phyloP scores from a whole-genome alignment of 257 asterid species.

The Ilex aquifolium region DNA sequence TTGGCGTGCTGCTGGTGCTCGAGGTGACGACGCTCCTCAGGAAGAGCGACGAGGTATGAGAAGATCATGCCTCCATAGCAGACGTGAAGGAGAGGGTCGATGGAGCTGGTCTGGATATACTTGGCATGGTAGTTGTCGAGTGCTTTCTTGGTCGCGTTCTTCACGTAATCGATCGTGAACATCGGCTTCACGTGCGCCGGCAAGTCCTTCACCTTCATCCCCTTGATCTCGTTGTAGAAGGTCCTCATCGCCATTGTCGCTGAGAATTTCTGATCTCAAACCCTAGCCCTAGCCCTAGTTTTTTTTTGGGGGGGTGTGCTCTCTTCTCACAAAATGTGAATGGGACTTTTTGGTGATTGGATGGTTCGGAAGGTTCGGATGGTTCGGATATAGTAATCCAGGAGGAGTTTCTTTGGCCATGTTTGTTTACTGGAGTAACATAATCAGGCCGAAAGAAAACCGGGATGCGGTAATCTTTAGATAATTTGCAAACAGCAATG shows the following conservation, averaged over 20 bases:
- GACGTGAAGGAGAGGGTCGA: conserved; percentile 62
- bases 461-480: too few relatives aligned
- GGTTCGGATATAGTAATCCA: too few relatives aligned
- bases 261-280: conserved; percentile 17
- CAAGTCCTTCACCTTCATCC: conserved; percentile 72
- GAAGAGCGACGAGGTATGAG: conserved; percentile 85
- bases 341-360: too few relatives aligned
- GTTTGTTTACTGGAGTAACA: too few relatives aligned
- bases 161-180: conserved; percentile 34
- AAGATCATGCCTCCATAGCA: conserved; percentile 83
- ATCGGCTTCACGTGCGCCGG: conserved; percentile 73
- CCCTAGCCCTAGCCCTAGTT: not conserved
- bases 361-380: too few relatives aligned
- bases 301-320: too few relatives aligned
- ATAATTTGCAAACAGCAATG: too few relatives aligned
- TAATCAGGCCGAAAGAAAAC: too few relatives aligned
- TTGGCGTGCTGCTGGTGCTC: conserved; percentile 55
- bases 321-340: too few relatives aligned
- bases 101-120: conserved; percentile 65
- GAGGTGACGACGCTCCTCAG: conserved; percentile 99
- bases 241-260: conserved; percentile 61
- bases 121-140: conserved; percentile 61
- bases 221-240: conserved; percentile 67
- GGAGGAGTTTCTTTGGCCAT: too few relatives aligned
- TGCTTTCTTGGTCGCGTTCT: conserved; percentile 38